Evolutionary conservation across 2,329 filamentous ascomycete species (phyloP), one percentile per base, ranked within the genome.

Genomic region (Ploettnerulaceae sp.): DNA sequence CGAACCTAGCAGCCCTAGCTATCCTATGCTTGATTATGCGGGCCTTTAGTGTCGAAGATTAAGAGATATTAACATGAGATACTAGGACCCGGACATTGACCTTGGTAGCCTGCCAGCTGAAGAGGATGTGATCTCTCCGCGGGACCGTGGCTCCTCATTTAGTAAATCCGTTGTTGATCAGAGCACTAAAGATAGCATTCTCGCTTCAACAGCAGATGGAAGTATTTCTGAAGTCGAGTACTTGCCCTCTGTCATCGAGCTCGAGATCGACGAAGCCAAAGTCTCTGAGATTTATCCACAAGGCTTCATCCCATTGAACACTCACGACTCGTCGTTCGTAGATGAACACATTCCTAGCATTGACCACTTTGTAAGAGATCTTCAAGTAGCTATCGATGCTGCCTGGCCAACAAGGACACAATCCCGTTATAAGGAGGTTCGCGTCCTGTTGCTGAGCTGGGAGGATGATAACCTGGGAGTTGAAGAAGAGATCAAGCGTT

Each of bases 361-460:
- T 15, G 34, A 51, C n/a, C 12, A 21, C 14, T 40, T 51, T 9
- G 44, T 29, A 7, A 22, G 32, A 25, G 44, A 53, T 14, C 38
- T 50, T 8, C 33, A 47, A 34, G 9, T 11, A n/a, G 44, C 48
- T 6, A 45, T 49, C 17, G 25, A 45, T 36, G 33, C 38, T 17
- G 43, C 42, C 4, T 48, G 49, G 45, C 45, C 49, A 5, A 45
- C 28, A 6, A 21, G 33, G n/a, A 29, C 24, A 3, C 21, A 25
- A 32, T 26, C 21, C 26, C 33, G 18, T n/a, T 42, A 52, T 22
- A 28, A 44, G 9, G 7, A 39, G 12, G 47, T 44, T 6, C 31
- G 45, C 2, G 52, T 46, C 12, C 15, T 54, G n/a, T 15, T 54
- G 6, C 4, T 54, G 9, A 35, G 18, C 1, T 54, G 52, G 49